Evolutionary conservation across 257 asterid genomes (phyloP).

Genomic region (Capsicum rhomboideum): DNA sequence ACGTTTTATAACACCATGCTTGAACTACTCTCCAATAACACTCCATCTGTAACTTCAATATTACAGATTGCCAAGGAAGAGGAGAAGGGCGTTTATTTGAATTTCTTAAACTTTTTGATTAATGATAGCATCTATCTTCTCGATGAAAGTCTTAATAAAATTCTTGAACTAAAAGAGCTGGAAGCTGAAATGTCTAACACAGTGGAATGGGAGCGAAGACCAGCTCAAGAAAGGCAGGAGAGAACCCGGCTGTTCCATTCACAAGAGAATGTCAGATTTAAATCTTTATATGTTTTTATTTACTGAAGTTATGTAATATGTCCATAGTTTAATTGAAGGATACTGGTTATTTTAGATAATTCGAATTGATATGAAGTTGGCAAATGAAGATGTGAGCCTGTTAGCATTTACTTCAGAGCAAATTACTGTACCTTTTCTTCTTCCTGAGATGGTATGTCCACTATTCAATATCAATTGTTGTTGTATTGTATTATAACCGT

Average conservation of each 20-base stretch:
- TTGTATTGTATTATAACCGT: not conserved
- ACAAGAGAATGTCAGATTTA: constrained; percentile 83
- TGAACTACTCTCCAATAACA: not conserved
- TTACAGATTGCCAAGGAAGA: constrained; percentile 91
- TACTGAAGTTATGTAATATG: constrained; percentile 1
- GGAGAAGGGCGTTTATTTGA: constrained; percentile 93
- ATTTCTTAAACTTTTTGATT: constrained; percentile 81
- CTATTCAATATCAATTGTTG: not conserved
- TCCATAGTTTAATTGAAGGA: constrained; percentile 7
- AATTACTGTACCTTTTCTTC: constrained; percentile 82
- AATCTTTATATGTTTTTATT: not conserved
- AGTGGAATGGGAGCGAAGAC: constrained; percentile 86
- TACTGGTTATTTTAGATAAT: constrained; percentile 53
- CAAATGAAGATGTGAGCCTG: constrained; percentile 94
- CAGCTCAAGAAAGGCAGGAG: constrained; percentile 95
- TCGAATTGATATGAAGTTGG: constrained; percentile 93
- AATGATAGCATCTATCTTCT: constrained; percentile 92
- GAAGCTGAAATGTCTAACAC: constrained; percentile 98
- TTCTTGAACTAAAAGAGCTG: constrained; percentile 85
- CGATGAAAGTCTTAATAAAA: constrained; percentile 96
- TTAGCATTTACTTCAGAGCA: constrained; percentile 92
- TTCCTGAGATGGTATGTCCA: constrained; percentile 82
- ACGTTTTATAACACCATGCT: not conserved
- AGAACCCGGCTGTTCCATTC: constrained; percentile 91
- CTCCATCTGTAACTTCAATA: constrained; percentile 1